Evolutionary conservation across 768 basidiomycete genomes (phyloP), one percentile per base, ranked within the genome.

Genomic region (Pleurotus ostreatus): DNA sequence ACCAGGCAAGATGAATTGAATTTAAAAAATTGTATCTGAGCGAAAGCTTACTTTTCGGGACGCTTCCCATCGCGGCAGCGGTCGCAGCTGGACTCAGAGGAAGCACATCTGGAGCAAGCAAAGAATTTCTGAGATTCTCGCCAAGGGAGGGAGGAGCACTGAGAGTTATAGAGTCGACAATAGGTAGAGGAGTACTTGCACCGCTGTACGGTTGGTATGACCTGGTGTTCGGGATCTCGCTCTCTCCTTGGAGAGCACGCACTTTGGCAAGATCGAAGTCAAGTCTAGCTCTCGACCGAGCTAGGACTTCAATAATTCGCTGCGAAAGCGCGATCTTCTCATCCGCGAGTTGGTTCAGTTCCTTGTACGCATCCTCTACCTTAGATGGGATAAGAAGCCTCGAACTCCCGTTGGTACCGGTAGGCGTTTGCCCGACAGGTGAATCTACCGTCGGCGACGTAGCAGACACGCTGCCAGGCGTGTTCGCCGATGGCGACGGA

Each of bases 211-310:
- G n/a, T n/a, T 49, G n/a, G 55, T 34, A 25, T 46, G 46, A 40
- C 60, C 55, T 18, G 57, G 58, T 7, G 51, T 5, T 25, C 7
- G 46, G 46, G n/a, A 25, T 23, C 16, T 20, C 23, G 22, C 16
- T 23, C 57, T 74, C 74, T 22, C 74, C 76, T 53, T 74, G 73
- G n/a, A 77, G 65, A 4, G 70, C 59, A 11, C 72, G 66, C 15
- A 75, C 74, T 55, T 69, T 70, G 9, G 60, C 60, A 38, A 80
- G 62, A 60, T 80, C 78, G 12, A 69, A 64, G 56, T 78, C 78
- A 13, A 80, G 70, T 25, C 77, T 69, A 18, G 74, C 70, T 18
- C 71, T 70, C 6, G 75, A 75, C 13, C 73, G 66, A 2, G 63
- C 66, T n/a, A 79, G 58, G 15, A 78, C 68, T 15, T 71, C 70